Base-by-base conservation (phyloP, 1,139 yeast genomes). In the Yamadazyma conglobata region DNA sequence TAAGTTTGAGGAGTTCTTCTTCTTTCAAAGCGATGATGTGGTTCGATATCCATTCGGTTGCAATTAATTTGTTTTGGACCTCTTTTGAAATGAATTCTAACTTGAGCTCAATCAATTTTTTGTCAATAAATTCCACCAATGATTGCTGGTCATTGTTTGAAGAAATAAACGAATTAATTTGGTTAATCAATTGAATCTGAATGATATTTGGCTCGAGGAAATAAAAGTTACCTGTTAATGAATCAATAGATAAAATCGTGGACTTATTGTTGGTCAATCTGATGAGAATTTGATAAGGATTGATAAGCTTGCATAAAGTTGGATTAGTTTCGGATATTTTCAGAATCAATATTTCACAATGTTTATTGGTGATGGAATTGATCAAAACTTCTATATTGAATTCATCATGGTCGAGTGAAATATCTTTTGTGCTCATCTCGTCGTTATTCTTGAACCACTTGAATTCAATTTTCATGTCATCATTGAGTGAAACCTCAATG, bases 401-500 rank as follows among this genome's bases (percentile, higher is more conserved):
- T 28, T 60, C 44, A 6, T 47, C 49, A 10, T 42, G 39, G 22
- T 42, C 39, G 5, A 37, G 33, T n/a, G 19, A 29, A 11, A 27
- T 31, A 16, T 35, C 40, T 6, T 19, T 26, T 17, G 10, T n/a
- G 7, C 34, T 33, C 19, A 31, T 32, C 16, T 25, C 11, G 22
- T 53, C 53, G 1, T 80, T 82, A 42, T 80, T 79, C 38, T 76
- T 71, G 38, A 69, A 70, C 95, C 95, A 87, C 38, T 81, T 67
- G 45, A 79, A 71, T 28, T 70, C 65, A 29, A 82, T 57, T 17
- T 71, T 66, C 39, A 76, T 66, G 16, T 61, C 52, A 25, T 60
- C 66, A 42, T 75, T 74, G 13, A 83, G 64, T 0, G 91, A 91
- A 36, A 86, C 71, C 38, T 80, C 86, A 20, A 86, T 70, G 29